Evolutionary conservation across 345 rosid species (phyloP).

Genomic region (Gossypium stocksii): DNA sequence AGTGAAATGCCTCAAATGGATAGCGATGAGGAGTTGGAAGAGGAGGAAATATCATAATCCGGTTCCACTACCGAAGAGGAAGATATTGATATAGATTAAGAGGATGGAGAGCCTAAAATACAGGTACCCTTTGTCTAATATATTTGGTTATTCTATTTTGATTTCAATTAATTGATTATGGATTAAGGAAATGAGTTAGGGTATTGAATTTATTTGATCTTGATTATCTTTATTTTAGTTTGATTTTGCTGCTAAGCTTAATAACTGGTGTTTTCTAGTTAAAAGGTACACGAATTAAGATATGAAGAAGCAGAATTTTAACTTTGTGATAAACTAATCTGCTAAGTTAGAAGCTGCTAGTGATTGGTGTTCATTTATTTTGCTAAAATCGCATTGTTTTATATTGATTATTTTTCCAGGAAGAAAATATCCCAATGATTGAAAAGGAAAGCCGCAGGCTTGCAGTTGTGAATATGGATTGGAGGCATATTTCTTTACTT

Average conservation of each 20-base stretch:
- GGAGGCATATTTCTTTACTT: too few species aligned
- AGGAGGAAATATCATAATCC: too few species aligned
- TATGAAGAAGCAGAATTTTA: neutral
- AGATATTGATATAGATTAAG: too few species aligned
- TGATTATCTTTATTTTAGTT: neutral
- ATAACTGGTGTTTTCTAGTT: neutral
- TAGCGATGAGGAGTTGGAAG: too few species aligned
- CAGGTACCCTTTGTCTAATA: too few species aligned
- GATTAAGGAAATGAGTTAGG: neutral
- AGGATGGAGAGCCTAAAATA: too few species aligned
- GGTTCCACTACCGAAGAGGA: too few species aligned
- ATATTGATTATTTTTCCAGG: constrained; percentile 35
- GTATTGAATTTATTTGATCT: neutral
- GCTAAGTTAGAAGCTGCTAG: neutral
- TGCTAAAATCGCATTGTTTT: neutral
- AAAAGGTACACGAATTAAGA: neutral
- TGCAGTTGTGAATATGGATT: too few species aligned
- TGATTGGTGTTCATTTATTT: neutral
- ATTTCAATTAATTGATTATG: neutral
- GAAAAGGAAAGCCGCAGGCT: constrained; percentile 74
- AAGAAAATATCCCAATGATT: constrained; percentile 52
- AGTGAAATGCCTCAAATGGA: too few species aligned
- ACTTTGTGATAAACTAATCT: neutral
- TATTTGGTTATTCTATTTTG: too few species aligned
- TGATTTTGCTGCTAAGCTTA: neutral